Conservation (phyloP, 768 basidiomycete species). For the Pulveroboletus sp. region DNA sequence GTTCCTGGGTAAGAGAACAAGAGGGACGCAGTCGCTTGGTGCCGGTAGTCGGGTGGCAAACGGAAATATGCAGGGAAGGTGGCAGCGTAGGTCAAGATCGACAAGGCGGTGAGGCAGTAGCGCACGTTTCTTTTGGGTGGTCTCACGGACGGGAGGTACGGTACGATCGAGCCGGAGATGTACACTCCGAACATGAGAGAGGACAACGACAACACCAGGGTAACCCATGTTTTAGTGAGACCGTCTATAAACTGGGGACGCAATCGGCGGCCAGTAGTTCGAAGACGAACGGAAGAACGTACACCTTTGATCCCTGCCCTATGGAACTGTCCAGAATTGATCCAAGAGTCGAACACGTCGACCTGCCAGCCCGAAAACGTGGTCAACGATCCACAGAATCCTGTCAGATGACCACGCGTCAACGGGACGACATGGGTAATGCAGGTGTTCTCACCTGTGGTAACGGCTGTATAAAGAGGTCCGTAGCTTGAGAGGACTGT, state of each 20-base stretch:
- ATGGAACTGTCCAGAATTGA: conserved; percentile 53
- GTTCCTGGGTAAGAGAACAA: conserved; percentile 89
- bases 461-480: conserved; percentile 82
- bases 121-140: conserved; percentile 45
- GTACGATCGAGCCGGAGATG: conserved; percentile 43
- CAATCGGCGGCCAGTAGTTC: conserved; percentile 3
- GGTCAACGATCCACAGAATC: conserved; percentile 94
- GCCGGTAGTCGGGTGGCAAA: conserved; percentile 63
- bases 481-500: conserved; percentile 56
- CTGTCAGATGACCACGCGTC: conserved; percentile 33
- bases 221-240: conserved; percentile 72
- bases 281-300: conserved; percentile 25
- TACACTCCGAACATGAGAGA: conserved; percentile 73
- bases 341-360: conserved; percentile 82
- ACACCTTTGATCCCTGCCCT: conserved; percentile 73
- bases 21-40: conserved; percentile 80
- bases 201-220: conserved; percentile 70
- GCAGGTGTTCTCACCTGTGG: conserved; percentile 59
- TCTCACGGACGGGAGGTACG: conserved; percentile 39
- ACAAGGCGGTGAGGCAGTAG: conserved; percentile 47
- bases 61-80: conserved; percentile 77
- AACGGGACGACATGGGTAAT: background rate
- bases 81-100: conserved; percentile 67
- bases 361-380: conserved; percentile 97
- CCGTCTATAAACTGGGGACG: conserved; percentile 77